Evolutionary conservation across 495 filamentous ascomycete species (phyloP), one percentile per base, ranked within the genome.

Genomic region (Sabuloglossum arenarium): DNA sequence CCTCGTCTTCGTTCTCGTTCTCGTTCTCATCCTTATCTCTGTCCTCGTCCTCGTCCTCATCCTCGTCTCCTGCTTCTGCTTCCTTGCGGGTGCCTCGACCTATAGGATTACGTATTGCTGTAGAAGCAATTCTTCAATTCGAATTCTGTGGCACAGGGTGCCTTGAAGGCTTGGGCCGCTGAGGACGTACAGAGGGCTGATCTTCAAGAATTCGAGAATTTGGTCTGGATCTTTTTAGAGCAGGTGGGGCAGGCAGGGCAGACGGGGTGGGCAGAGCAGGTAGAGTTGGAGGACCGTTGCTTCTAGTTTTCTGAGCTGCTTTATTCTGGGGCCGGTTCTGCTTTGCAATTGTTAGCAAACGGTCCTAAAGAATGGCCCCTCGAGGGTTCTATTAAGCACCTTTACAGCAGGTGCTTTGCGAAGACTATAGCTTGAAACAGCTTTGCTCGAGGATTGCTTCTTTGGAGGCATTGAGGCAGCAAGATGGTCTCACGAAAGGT

Each of bases 11-110:
- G n/a, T n/a, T n/a, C n/a, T n/a, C n/a, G 5, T 32, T 11, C 30
- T 4, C 30, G 5, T 32, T 11, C 30, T 32, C 30, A 4, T 5
- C 30, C 30, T 32, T 11, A 9, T 4, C 34, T 12, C 16, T n/a
- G n/a, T n/a, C n/a, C n/a, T n/a, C n/a, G 5, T 32, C 30, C 30
- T 4, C 30, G 5, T 32, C 30, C 30, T 32, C 30, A 4, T 5
- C 30, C 30, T 32, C 30, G 6, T 4, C 34, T 12, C 16, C 34
- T 16, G 34, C 34, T 12, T 39, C 34, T 12, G 6, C 34, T 16
- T 9, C 34, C 34, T 39, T 54, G 61, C 43, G 60, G 55, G 29
- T 62, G 59, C 65, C 63, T 64, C 60, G 59, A 62, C 53, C 64
- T 65, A 6, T 66, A 39, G 34, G 34, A 39, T 39, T 39, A 39